Base-by-base conservation (phyloP, 2,329 filamentous ascomycete genomes). In the Claviceps purpurea region DNA sequence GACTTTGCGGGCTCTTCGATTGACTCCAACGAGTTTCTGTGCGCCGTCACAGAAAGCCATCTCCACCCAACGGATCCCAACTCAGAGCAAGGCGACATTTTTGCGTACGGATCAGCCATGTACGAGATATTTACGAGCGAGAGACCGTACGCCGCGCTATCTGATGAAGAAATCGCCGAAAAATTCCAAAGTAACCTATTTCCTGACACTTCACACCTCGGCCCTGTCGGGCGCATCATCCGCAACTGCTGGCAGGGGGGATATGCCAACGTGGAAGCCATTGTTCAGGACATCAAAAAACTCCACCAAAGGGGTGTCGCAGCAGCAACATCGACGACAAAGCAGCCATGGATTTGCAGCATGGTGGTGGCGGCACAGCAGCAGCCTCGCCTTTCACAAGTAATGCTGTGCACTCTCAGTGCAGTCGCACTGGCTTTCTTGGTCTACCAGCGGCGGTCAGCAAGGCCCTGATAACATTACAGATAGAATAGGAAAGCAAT, bases 1-100 rank as follows among this genome's bases (percentile, higher is more conserved):
- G 52, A 54, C 38, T 54, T 54, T 54, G 52, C 49, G 22, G 52
- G 49, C 44, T 53, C 52, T 10, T 53, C 52, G 13, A 50, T 53
- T 41, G 52, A 53, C 13, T 48, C 18, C 18, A 39, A 30, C 14
- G 43, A 49, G 13, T 44, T 51, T 11, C 43, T 54, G 18, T 20
- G 50, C n/a, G 14, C 22, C 5, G 49, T 54, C 44, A 54, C 52
- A 3, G 39, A 40, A 22, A 54, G 48, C 26, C 49, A 54, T 41
- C 38, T 40, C 20, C 24, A 49, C n/a, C 52, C 52, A 20, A 34
- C 49, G 3, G n/a, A 51, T 22, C 26, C 26, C 2, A 45, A 40
- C 14, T 54, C 52, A 10, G 44, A 16, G 18, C 49, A 51, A 40
- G 52, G 37, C 26, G 52, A 54, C 40, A 44, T 54, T 10, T 54